Evolutionary conservation across 2,329 filamentous ascomycete species (phyloP), one percentile per base, ranked within the genome.

Genomic region (Cladophialophora psammophila): DNA sequence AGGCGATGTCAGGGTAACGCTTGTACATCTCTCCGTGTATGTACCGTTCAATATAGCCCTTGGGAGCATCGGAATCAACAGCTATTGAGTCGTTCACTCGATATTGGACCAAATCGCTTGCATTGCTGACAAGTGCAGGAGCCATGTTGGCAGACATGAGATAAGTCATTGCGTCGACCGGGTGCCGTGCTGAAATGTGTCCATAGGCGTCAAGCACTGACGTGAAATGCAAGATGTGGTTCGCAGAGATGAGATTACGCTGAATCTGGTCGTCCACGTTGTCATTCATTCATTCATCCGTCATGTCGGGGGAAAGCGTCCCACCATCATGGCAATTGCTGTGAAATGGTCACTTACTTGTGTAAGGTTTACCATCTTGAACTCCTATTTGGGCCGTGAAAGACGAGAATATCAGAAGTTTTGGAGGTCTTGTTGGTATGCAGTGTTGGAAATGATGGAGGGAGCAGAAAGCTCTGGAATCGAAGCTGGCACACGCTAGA

Each of bases 111-210:
- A 86, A 74, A 70, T 86, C 82, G 34, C 73, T 69, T 2, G 72
- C 68, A 0, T 75, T 80, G 12, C 79, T 80, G 2, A 86, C 79
- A 1, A 83, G 76, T 2, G 80, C 84, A 2, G 84, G 83, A 4
- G 84, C 80, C 31, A 81, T 74, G 66, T 79, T 79, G 31, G 77
- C 77, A 13, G 82, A 81, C 77, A 86, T 82, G 65, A 86, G 77
- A 74, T 84, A 86, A 54, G 78, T 76, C 2, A 78, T 74, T 1
- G 79, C 72, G 12, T 84, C 80, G 40, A 74, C 63, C 0, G 84
- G 84, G 63, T 85, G 80, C 6, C 85, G 79, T 18, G 85, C 78
- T 1, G 84, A 85, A 15, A 87, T 77, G 68, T 87, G 85, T 20
- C 85, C 84, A 70, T 84, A 87, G 1, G 82, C 84, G 65, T 86